Conservation (phyloP, 2,329 filamentous ascomycete species). For the Cucurbitaria berberidis region DNA sequence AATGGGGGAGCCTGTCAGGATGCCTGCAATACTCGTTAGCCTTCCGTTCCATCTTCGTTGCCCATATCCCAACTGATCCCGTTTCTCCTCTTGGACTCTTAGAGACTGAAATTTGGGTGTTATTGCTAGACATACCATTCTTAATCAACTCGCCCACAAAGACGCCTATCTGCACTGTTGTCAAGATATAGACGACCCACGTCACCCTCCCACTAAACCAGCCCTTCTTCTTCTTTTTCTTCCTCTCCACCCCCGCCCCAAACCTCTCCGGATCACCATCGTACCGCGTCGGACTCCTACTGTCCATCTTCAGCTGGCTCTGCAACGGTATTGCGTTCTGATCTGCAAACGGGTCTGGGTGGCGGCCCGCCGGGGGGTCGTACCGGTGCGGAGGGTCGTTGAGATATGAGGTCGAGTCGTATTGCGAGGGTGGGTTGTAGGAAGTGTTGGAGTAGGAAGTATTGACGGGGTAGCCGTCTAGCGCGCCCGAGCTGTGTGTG, state of each 20-base stretch:
- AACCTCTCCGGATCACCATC: constrained; percentile 50
- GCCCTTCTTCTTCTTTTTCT: constrained; percentile 53
- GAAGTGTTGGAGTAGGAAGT: constrained; percentile 62
- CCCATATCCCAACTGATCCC: not conserved
- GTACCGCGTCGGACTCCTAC: constrained; percentile 44
- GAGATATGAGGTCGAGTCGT: constrained; percentile 41
- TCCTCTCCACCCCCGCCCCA: constrained; percentile 22
- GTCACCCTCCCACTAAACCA: constrained; percentile 68
- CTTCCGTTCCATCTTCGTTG: not conserved
- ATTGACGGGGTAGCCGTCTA: constrained; percentile 57
- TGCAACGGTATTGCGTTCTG: constrained; percentile 57
- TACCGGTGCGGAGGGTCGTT: constrained; percentile 28
- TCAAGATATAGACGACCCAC: constrained; percentile 83
- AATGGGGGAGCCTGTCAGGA: constrained; percentile 78
- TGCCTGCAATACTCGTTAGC: constrained; percentile 55
- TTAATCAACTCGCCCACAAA: constrained; percentile 89
- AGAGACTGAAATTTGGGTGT: not conserved
- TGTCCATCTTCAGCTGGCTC: constrained; percentile 47
- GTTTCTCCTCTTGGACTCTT: not conserved
- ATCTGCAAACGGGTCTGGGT: constrained; percentile 61
- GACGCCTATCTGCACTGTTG: constrained; percentile 76
- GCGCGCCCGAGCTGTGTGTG: constrained; percentile 54
- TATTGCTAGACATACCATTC: constrained; percentile 66
- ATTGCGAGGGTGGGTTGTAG: constrained; percentile 27
- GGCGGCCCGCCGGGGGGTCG: constrained; percentile 51